These are phyloP conservation scores for Neoarthrinium moseri DNA, from an alignment of 2,329 filamentous ascomycete genomes.

Conservation along the genomic window DNA sequence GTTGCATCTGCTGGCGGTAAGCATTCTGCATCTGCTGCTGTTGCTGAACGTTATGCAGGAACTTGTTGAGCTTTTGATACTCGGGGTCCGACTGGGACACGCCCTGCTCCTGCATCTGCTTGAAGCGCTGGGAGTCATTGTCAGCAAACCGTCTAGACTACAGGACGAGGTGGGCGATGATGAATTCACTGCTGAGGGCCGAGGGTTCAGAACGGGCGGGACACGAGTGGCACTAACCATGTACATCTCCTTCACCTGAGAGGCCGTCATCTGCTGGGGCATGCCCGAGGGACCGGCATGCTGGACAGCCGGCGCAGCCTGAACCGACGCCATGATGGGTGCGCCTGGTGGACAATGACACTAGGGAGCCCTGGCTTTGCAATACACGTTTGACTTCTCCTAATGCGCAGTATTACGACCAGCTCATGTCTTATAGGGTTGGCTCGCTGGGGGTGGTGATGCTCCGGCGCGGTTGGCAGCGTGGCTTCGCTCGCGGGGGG, in stretches of 20 bases:
- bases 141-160: background rate
- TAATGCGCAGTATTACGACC: conserved; percentile 9
- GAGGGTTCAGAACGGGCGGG: too few relatives aligned
- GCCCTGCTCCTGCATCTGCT: conserved; percentile 83
- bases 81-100: conserved; percentile 83
- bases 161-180: background rate
- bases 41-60: conserved; percentile 71
- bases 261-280: conserved; percentile 68
- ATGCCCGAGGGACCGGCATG: conserved; percentile 60
- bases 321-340: conserved; percentile 74
- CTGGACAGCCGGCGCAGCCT: conserved; percentile 68
- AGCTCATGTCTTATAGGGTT: conserved; percentile 14
- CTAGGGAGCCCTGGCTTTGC: background rate
- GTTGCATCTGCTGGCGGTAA: conserved; percentile 57
- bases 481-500: too few relatives aligned
- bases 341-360: background rate
- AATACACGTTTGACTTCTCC: conserved; percentile 4
- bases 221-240: conserved; percentile 40
- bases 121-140: conserved; percentile 66
- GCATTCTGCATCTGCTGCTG: conserved; percentile 59
- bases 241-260: conserved; percentile 75
- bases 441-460: too few relatives aligned
- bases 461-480: too few relatives aligned
- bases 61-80: conserved; percentile 76
- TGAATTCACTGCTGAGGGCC: too few relatives aligned